These are phyloP conservation scores for Phaeotremella fagi DNA, from an alignment of 768 basidiomycete species.

Conservation along the genomic window DNA sequence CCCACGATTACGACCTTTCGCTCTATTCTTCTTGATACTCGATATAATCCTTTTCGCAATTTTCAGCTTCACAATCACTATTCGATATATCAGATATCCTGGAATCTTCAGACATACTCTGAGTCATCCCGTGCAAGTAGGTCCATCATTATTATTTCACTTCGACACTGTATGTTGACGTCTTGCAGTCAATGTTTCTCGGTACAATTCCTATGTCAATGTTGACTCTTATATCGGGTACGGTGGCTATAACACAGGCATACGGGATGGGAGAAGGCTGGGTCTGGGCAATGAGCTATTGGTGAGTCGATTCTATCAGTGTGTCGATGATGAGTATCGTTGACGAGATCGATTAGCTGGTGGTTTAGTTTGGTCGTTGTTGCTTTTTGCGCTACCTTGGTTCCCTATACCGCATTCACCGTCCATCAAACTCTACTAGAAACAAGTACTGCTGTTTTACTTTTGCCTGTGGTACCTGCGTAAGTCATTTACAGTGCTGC, in stretches of 20 bases:
- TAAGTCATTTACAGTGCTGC: too few relatives aligned
- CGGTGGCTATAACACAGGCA: constrained; percentile 6
- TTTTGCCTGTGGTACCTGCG: constrained; percentile 20
- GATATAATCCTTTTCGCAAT: constrained; percentile 14
- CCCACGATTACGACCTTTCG: constrained; percentile 6
- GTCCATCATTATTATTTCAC: background rate
- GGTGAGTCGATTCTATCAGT: constrained; percentile 5
- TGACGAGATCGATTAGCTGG: background rate
- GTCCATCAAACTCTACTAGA: constrained; percentile 20
- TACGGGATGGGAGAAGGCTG: constrained; percentile 12
- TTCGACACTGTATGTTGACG: background rate
- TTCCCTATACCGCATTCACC: constrained; percentile 18
- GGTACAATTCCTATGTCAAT: constrained; percentile 15
- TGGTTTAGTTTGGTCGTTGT: constrained; percentile 1
- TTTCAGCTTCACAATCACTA: constrained; percentile 12
- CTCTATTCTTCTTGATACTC: constrained; percentile 13
- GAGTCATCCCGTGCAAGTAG: constrained; percentile 9
- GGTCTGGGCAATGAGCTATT: constrained; percentile 17
- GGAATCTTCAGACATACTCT: constrained; percentile 9
- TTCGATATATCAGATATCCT: constrained; percentile 16
- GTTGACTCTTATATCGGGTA: constrained; percentile 16
- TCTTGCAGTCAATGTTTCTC: constrained; percentile 8
- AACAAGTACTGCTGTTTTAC: constrained; percentile 6
- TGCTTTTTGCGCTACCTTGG: constrained; percentile 5
- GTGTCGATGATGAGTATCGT: background rate